Evolutionary conservation across 495 filamentous ascomycete genomes (phyloP).

Genomic region (Penicillium longicatenatum): DNA sequence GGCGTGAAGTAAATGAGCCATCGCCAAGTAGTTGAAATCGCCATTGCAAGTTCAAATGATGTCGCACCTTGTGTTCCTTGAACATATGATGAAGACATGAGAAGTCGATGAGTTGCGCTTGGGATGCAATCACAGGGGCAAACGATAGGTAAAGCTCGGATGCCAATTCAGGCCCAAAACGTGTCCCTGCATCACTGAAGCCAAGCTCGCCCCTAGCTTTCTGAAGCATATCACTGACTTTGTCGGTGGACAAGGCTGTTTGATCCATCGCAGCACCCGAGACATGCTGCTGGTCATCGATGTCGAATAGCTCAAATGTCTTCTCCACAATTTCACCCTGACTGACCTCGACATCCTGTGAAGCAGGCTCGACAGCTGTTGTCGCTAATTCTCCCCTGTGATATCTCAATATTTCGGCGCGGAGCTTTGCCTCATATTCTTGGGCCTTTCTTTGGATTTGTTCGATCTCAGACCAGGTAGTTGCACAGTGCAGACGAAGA

Average conservation of each 20-base stretch:
- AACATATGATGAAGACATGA: constrained; percentile 81
- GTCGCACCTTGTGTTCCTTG: constrained; percentile 66
- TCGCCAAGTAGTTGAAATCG: constrained; percentile 83
- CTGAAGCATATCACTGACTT: constrained; percentile 30
- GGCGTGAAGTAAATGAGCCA: constrained; percentile 75
- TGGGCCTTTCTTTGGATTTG: constrained; percentile 59
- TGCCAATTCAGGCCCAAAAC: constrained; percentile 70
- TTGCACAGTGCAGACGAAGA: constrained; percentile 69
- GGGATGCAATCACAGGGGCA: constrained; percentile 67
- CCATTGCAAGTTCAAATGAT: constrained; percentile 76
- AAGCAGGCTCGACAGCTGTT: neutral
- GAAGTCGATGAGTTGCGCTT: constrained; percentile 74
- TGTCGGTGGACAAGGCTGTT: constrained; percentile 30
- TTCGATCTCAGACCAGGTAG: constrained; percentile 74
- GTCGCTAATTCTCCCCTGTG: constrained; percentile 23
- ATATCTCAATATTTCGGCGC: constrained; percentile 43
- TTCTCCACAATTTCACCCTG: constrained; percentile 15
- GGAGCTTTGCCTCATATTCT: constrained; percentile 59
- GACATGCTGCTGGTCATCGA: constrained; percentile 31
- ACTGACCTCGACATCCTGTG: neutral
- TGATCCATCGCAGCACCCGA: constrained; percentile 30
- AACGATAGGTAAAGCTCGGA: constrained; percentile 75
- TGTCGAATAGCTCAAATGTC: constrained; percentile 43
- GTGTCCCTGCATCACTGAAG: constrained; percentile 9
- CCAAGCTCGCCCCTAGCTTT: constrained; percentile 14